Evolutionary conservation across 2,329 filamentous ascomycete species (phyloP), one percentile per base, ranked within the genome.

Genomic region (Fusarium cicatricum): DNA sequence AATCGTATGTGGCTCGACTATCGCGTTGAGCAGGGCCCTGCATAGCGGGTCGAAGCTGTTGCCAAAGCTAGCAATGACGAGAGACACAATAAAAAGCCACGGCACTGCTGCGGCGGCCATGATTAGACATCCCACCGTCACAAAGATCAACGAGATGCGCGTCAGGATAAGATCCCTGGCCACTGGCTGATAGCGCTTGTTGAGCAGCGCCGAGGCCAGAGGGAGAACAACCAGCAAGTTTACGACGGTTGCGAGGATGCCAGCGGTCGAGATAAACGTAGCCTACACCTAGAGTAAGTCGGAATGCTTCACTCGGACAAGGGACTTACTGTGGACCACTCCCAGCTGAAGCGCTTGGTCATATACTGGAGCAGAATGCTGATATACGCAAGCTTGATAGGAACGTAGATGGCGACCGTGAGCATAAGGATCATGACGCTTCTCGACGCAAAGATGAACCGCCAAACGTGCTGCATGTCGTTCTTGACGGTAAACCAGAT

Each of bases 1-100:
- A 11, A 85, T 74, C 5, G 84, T 79, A 53, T 83, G 78, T 17
- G 78, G 75, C 60, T 83, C 81, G 11, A 86, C 80, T 11, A 85
- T 66, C 10, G 77, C 75, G 38, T 80, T 84, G n/a, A 85, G 67
- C 7, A 86, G 69, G 3, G 78, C 80, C 29, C 84, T 76, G 15
- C 80, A 67, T 1, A 84, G 65, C 0, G 78, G 63, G 0, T 64
- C 45, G 39, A 80, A 75, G 6, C 82, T 82, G 12, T 64, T 62
- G 0, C 84, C 82, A 1, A 82, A 56, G 4, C 77, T 77, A 11
- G 77, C 75, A 12, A 81, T 69, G 17, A 81, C 66, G 26, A 85
- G 75, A 2, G 78, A 77, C 14, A 60, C 10, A 3, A 77, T 41
- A 7, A 80, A 70, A 1, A 79, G 38, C 59, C 65, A 67, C 1